Base-by-base conservation (phyloP, 1,284 basidiomycete species). In the Trametes sp. region DNA sequence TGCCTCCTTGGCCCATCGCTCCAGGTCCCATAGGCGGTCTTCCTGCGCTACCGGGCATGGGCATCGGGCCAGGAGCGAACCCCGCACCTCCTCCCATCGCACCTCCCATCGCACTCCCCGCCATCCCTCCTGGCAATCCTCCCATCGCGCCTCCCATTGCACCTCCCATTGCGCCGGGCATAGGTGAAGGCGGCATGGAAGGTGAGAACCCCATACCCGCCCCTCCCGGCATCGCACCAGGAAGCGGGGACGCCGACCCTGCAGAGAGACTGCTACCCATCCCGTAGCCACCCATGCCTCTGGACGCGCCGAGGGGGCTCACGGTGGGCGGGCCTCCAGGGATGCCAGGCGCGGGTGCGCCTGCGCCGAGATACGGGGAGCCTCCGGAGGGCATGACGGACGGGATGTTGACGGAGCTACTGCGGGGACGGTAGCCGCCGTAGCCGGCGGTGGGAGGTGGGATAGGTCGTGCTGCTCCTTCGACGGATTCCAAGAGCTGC, bases 321-420 rank as follows among this genome's bases (percentile, higher is more conserved):
- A 57, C 19, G 4, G 50, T 38, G 1, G 48, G 48, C 2, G 54
- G 54, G 2, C 54, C 54, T 1, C 35, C 48, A 4, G 54, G 54
- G 4, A 57, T 38, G 14, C 54, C 54, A 2, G 21, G 50, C 11
- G 13, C 41, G 52, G 21, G 50, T 5, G 13, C 41, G 52, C 52
- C 52, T 28, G n/a, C 52, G 4, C 48, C 56, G 33, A 55, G 54
- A 51, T 51, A 57, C 3, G 61, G 55, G 0, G 55, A 54, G 26
- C 51, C 54, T 16, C 61, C 51, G 0, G 54, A 21, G 42, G 54
- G 59, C 29, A 61, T 53, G 54, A 61, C 59, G 33, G 54, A 52
- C 21, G 59, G 59, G 23, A 57, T 16, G 31, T 51, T 51, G 48
- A 52, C 51, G 4, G 59, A 61, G 28, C 46, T 57, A 16, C 54